Conservation (phyloP, 1,284 basidiomycete species). For the Trametes polyzona region DNA sequence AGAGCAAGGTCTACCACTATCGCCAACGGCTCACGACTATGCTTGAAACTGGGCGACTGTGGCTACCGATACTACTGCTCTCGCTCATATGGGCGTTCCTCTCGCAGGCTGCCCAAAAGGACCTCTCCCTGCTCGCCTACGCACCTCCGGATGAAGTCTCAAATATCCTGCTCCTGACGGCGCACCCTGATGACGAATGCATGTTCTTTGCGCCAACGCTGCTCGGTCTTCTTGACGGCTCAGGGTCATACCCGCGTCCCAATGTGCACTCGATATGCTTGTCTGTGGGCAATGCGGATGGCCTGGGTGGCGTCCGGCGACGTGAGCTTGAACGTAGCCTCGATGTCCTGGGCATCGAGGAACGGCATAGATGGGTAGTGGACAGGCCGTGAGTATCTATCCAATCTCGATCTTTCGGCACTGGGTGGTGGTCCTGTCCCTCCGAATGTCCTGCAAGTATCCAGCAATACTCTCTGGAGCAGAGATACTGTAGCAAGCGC, state of each 20-base stretch:
- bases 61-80: slow-evolving; percentile 15
- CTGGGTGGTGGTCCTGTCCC: no score
- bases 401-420: not conserved
- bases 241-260: not conserved
- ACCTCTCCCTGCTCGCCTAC: slow-evolving; percentile 6
- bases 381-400: slow-evolving; percentile 69
- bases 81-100: slow-evolving; percentile 18
- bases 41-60: not conserved
- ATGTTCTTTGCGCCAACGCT: slow-evolving; percentile 91
- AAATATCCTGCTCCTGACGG: slow-evolving; percentile 72
- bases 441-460: no score
- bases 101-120: slow-evolving; percentile 4
- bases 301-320: slow-evolving; percentile 68
- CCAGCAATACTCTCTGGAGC: no score
- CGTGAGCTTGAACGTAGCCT: slow-evolving; percentile 74
- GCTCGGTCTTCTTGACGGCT: slow-evolving; percentile 46
- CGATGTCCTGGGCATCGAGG: slow-evolving; percentile 68
- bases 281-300: slow-evolving; percentile 79
- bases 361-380: slow-evolving; percentile 60
- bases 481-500: no score
- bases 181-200: slow-evolving; percentile 92
- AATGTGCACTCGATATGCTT: slow-evolving; percentile 61
- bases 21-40: not conserved
- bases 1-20: no score
- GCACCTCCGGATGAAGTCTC: slow-evolving; percentile 6